Conservation (phyloP, 2,329 filamentous ascomycete genomes). For the Colletotrichum eremochloae region DNA sequence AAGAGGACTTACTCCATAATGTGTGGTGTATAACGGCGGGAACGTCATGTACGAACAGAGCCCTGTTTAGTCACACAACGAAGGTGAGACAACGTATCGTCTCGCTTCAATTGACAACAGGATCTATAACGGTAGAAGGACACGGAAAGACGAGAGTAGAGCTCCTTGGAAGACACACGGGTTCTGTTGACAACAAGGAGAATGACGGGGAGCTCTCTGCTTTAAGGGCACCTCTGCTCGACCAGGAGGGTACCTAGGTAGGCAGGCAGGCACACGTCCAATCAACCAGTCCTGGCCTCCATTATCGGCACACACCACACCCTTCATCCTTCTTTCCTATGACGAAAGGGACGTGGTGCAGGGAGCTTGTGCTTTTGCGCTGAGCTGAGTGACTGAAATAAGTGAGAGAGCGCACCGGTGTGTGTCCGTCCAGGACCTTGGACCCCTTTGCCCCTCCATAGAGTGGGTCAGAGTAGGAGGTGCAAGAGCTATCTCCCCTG, state of each 20-base stretch:
- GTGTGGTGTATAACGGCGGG: background rate
- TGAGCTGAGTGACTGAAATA: background rate
- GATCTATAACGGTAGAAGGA: background rate
- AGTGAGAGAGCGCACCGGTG: conserved; percentile 10
- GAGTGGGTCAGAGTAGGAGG: conserved; percentile 30
- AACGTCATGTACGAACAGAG: conserved; percentile 11
- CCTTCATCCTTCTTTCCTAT: background rate
- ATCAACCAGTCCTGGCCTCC: background rate
- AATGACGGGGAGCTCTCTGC: conserved; percentile 21
- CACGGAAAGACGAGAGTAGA: background rate
- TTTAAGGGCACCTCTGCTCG: conserved; percentile 29
- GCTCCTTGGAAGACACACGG: background rate
- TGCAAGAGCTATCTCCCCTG: conserved; percentile 34
- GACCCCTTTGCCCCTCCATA: conserved; percentile 38
- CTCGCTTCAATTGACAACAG: conserved; percentile 11
- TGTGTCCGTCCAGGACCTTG: conserved; percentile 36
- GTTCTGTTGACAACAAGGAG: conserved; percentile 1
- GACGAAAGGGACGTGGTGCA: conserved; percentile 20
- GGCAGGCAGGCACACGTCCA: conserved; percentile 4
- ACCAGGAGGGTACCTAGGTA: conserved; percentile 7
- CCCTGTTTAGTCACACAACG: background rate
- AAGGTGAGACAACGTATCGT: background rate
- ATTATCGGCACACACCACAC: conserved; percentile 16
- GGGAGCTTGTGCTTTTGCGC: conserved; percentile 29
- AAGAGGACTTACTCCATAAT: conserved; percentile 36